Base-by-base conservation (phyloP, 1,284 basidiomycete species). In the Puccinia novopanici region DNA sequence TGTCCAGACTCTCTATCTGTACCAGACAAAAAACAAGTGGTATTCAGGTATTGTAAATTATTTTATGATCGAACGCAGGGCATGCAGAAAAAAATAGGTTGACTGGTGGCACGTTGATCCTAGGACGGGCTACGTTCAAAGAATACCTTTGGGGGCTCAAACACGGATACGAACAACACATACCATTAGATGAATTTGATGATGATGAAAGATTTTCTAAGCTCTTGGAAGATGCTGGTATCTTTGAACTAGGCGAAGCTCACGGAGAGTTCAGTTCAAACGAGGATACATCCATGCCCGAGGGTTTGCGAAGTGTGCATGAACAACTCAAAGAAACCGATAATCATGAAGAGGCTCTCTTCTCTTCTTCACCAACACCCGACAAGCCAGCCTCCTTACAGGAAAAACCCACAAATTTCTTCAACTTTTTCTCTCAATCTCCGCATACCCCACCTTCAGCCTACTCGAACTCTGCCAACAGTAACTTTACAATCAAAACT, bases 141-240 rank as follows among this genome's bases (percentile, higher is more conserved):
- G 85, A 86, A 77, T 86, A 84, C 83, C 83, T 84, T 2, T 85
- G 84, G 85, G 85, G 83, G 22, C 80, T 86, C 59, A 83, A 84
- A 65, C 72, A 84, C 34, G 85, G 85, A 22, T 86, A 85, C 84
- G 82, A 82, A 24, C 83, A 83, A 10, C 45, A 42, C 6, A 65
- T 80, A 50, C 85, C 85, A 1, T 78, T 83, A 54, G 83, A 84
- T 59, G 82, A 83, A 52, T 48, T 84, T 37, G 82, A 83, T 48
- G 80, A 83, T 9, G 85, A 86, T 59, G 78, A 80, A 67, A 40
- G 78, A 37, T 65, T 80, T 45, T 45, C 78, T 15, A 61, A 37
- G 34, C 30, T 63, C 34, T 55, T 80, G 54, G 71, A 80, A 45
- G 78, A 73, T 17, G 37, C 61, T 15, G 71, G 71, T 34, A 50